Percentiles rank a stretch among this genome's conserved stretches.
These are phyloP conservation scores for Penicillium sp. DNA, from an alignment of 2,329 filamentous ascomycete species.

Conservation along the genomic window DNA sequence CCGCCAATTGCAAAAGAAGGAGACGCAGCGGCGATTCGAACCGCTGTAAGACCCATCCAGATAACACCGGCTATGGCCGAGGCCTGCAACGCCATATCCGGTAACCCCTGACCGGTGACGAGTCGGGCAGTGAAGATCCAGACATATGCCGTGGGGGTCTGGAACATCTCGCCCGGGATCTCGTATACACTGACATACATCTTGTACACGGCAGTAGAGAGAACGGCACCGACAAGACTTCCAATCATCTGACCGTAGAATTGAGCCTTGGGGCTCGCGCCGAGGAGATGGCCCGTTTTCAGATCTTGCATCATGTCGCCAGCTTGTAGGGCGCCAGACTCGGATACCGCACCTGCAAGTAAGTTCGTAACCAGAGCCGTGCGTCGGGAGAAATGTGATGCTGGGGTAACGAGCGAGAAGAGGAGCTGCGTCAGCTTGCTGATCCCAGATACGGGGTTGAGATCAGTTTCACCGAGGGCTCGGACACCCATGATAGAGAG, in stretches of 20 bases:
- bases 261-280: slow-evolving; percentile 88
- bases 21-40: slow-evolving; percentile 60
- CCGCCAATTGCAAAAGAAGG: slow-evolving; percentile 30
- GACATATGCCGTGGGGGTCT: slow-evolving; percentile 91
- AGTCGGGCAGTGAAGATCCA: slow-evolving; percentile 96
- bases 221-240: slow-evolving; percentile 77
- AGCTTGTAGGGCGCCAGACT: slow-evolving; percentile 85
- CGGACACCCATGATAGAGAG: slow-evolving; percentile 65
- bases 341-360: slow-evolving; percentile 83
- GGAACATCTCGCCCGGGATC: slow-evolving; percentile 84
- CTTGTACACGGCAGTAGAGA: slow-evolving; percentile 83
- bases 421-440: slow-evolving; percentile 94
- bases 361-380: slow-evolving; percentile 88
- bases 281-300: slow-evolving; percentile 91
- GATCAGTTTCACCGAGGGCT: slow-evolving; percentile 75
- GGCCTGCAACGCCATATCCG: slow-evolving; percentile 78
- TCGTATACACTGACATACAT: slow-evolving; percentile 88
- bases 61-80: slow-evolving; percentile 71
- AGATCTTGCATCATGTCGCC: slow-evolving; percentile 97
- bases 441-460: slow-evolving; percentile 95
- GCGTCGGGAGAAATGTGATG: slow-evolving; percentile 74
- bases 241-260: slow-evolving; percentile 97
- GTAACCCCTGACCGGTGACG: slow-evolving; percentile 86
- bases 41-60: slow-evolving; percentile 68
- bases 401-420: slow-evolving; percentile 85